phyloP scores from a whole-genome alignment of 2,329 filamentous ascomycete species.

The Phyllosticta citribraziliensis region DNA sequence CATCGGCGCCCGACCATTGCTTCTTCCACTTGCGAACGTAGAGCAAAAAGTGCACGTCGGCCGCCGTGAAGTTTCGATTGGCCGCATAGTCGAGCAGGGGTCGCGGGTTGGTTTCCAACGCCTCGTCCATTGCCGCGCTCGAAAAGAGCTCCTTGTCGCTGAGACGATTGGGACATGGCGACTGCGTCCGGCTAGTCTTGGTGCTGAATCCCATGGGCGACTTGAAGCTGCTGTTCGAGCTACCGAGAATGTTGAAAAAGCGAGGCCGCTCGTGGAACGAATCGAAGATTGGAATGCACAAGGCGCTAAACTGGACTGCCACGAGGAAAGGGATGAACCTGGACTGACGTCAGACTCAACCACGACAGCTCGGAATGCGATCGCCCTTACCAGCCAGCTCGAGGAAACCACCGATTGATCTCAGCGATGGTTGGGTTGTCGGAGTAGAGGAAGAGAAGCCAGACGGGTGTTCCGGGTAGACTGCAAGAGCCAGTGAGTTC shows the following conservation, averaged over 20 bases:
- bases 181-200: not conserved
- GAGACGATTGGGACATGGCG: not conserved
- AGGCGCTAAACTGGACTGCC: constrained; percentile 52
- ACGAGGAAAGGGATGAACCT: constrained; percentile 49
- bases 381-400: constrained; percentile 49
- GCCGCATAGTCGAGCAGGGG: constrained; percentile 57
- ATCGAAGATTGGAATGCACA: constrained; percentile 54
- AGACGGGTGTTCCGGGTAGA: constrained; percentile 56
- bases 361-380: not conserved
- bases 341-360: not conserved
- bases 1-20: constrained; percentile 17
- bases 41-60: constrained; percentile 59
- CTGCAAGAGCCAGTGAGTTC: constrained; percentile 23
- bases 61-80: constrained; percentile 56
- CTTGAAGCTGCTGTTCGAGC: not conserved
- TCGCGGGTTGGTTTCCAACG: constrained; percentile 48
- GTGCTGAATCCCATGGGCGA: not conserved
- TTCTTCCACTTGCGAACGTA: constrained; percentile 48
- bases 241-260: not conserved
- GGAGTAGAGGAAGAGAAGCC: constrained; percentile 49
- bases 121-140: constrained; percentile 53
- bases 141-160: constrained; percentile 15
- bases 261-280: not conserved
- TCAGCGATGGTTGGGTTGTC: constrained; percentile 42
- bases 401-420: constrained; percentile 47